phyloP scores from a whole-genome alignment of 2,329 filamentous ascomycete genomes.

The Fusarium sp. region DNA sequence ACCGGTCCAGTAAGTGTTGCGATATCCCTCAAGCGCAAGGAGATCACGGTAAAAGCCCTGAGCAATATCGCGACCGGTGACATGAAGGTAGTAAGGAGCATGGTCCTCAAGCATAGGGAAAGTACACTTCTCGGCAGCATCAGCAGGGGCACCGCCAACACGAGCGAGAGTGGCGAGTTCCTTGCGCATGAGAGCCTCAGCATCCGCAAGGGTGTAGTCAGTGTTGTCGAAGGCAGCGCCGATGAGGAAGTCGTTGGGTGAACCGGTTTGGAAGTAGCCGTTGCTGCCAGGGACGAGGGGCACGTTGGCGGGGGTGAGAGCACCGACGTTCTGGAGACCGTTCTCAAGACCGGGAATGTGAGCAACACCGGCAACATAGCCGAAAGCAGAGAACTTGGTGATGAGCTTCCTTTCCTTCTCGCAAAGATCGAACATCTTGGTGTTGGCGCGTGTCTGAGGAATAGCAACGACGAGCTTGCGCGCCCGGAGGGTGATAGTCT shows the following conservation, averaged over 20 bases:
- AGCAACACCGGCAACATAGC: slow-evolving; percentile 28
- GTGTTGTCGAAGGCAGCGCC: slow-evolving; percentile 11
- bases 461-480: slow-evolving; percentile 37
- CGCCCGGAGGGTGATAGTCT: slow-evolving; percentile 2
- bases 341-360: slow-evolving; percentile 18
- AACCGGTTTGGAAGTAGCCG: not conserved
- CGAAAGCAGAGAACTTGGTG: slow-evolving; percentile 21
- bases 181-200: slow-evolving; percentile 10
- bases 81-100: slow-evolving; percentile 30
- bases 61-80: not conserved
- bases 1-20: slow-evolving; percentile 39
- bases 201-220: slow-evolving; percentile 5
- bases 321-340: slow-evolving; percentile 26
- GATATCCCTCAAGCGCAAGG: slow-evolving; percentile 14
- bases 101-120: slow-evolving; percentile 25
- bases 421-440: slow-evolving; percentile 11
- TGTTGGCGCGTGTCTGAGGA: slow-evolving; percentile 29
- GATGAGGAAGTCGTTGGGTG: slow-evolving; percentile 7
- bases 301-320: slow-evolving; percentile 10
- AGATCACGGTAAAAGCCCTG: slow-evolving; percentile 30
- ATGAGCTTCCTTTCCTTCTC: slow-evolving; percentile 13
- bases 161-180: slow-evolving; percentile 18
- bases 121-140: not conserved
- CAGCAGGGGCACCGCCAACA: not conserved
- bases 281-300: slow-evolving; percentile 19